Conservation (phyloP, 352 stramenopile species). For the Discostella stelligera region DNA sequence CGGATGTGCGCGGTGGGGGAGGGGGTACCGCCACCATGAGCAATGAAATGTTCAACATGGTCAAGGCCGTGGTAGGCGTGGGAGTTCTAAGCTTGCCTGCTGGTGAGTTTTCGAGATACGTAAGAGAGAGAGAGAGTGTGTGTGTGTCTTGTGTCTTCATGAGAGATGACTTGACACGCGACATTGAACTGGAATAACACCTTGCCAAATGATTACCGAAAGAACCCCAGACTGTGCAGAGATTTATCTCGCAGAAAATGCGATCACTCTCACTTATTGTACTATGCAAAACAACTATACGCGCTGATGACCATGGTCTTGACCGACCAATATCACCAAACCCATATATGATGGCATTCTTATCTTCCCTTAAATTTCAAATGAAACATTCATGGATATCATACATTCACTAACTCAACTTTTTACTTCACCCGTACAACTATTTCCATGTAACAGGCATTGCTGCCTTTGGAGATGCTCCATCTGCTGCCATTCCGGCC, state of each 20-base stretch:
- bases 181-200: neutral
- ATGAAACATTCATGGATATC: neutral
- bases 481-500: constrained; percentile 74
- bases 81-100: constrained; percentile 78
- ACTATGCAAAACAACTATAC: constrained; percentile 40
- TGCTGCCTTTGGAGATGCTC: constrained; percentile 71
- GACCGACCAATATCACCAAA: constrained; percentile 50
- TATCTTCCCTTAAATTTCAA: constrained; percentile 1
- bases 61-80: constrained; percentile 80
- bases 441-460: constrained; percentile 53
- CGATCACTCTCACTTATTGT: constrained; percentile 21
- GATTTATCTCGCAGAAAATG: constrained; percentile 33
- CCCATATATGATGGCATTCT: constrained; percentile 28
- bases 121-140: neutral
- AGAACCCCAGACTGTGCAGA: constrained; percentile 27
- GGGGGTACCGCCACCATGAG: constrained; percentile 55
- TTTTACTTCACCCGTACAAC: neutral
- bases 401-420: neutral
- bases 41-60: constrained; percentile 76
- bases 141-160: neutral
- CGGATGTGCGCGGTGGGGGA: constrained; percentile 27
- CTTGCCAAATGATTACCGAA: constrained; percentile 41
- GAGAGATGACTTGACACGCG: neutral
- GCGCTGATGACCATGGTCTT: constrained; percentile 45
- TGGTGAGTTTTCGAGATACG: constrained; percentile 30